phyloP scores from a whole-genome alignment of 306 rosid genomes.

The Ormosia semicastrata region DNA sequence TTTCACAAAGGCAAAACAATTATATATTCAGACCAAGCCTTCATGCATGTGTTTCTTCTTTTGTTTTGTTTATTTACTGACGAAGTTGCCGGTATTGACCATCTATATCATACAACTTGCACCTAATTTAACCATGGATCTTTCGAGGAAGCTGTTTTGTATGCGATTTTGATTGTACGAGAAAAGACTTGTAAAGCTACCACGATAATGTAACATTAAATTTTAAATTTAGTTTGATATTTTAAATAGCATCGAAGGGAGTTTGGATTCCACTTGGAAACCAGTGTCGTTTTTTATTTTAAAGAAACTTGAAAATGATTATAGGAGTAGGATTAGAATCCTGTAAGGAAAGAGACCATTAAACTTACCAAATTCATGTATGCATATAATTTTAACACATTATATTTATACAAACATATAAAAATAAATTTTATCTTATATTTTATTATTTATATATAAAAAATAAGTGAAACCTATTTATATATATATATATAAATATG shows the following conservation, averaged over 20 bases:
- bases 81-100: slow-evolving; percentile 23
- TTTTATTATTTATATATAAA: too few species aligned
- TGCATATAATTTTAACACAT: too few species aligned
- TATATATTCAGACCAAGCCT: neutral
- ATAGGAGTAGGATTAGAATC: neutral
- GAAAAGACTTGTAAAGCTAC: neutral
- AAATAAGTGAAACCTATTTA: too few species aligned
- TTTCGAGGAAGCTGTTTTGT: neutral
- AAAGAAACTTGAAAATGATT: slow-evolving; percentile 16
- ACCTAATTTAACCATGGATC: neutral
- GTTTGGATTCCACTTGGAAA: neutral
- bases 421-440: too few species aligned
- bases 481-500: too few species aligned
- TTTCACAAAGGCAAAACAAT: slow-evolving; percentile 24
- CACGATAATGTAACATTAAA: neutral
- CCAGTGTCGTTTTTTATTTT: neutral
- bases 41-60: slow-evolving; percentile 10
- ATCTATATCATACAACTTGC: slow-evolving; percentile 24
- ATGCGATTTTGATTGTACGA: neutral
- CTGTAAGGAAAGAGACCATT: neutral
- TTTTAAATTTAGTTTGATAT: neutral
- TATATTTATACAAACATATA: too few species aligned
- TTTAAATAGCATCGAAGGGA: neutral
- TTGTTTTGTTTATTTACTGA: neutral
- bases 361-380: too few species aligned